Percentiles rank a stretch among this genome's conserved stretches.
Evolutionary conservation across 75 land plant species (phyloP).

Genomic region (Selaginella tamariscina): DNA sequence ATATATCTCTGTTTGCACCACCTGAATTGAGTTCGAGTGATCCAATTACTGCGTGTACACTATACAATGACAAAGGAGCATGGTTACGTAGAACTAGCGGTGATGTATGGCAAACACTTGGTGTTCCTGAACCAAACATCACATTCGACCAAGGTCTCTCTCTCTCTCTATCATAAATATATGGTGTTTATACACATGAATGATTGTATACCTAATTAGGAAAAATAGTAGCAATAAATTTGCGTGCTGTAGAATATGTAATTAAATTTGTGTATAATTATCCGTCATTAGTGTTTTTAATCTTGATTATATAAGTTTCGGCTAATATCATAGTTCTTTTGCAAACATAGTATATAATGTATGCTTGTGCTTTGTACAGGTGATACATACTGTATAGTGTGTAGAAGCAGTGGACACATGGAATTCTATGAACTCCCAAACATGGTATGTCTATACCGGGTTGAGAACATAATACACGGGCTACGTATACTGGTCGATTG

Average conservation of each 20-base stretch:
- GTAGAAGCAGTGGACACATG: conserved; percentile 65
- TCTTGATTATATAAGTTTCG: too few relatives aligned
- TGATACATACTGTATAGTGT: conserved; percentile 73
- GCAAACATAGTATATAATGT: too few relatives aligned
- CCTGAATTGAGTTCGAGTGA: conserved; percentile 36
- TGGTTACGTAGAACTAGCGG: conserved; percentile 85
- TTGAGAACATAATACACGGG: conserved; percentile 73
- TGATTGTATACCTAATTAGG: too few relatives aligned
- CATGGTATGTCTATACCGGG: conserved; percentile 62
- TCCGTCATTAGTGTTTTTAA: too few relatives aligned
- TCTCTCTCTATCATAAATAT: too few relatives aligned
- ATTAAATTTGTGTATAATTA: too few relatives aligned
- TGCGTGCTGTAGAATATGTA: too few relatives aligned
- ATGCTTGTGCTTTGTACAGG: too few relatives aligned
- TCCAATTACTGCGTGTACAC: conserved; percentile 63
- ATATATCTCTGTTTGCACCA: conserved; percentile 46
- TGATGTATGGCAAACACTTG: conserved; percentile 83
- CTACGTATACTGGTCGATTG: conserved; percentile 46
- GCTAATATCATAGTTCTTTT: too few relatives aligned
- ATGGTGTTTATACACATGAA: too few relatives aligned
- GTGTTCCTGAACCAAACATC: conserved; percentile 47
- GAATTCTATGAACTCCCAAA: conserved; percentile 85
- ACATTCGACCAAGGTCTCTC: conserved; percentile 51
- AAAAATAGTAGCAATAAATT: too few relatives aligned
- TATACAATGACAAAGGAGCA: conserved; percentile 90